Conservation (phyloP, 768 basidiomycete species). For the Mycena maculata region DNA sequence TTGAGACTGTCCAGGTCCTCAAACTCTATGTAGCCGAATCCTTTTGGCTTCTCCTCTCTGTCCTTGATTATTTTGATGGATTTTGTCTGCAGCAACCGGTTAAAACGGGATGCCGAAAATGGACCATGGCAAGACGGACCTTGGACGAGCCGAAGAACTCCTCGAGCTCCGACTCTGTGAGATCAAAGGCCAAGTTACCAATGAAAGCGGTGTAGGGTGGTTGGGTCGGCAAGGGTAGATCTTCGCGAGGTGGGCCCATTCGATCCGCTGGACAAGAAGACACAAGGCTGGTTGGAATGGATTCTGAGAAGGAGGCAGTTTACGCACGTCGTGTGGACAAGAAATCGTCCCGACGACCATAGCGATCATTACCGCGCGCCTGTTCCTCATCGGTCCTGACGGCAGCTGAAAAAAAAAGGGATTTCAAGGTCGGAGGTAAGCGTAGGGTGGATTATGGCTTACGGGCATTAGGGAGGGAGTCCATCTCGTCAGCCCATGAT, state of each 20-base stretch:
- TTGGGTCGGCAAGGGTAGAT: conserved; percentile 93
- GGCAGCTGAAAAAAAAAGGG: conserved; percentile 63
- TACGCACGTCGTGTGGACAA: conserved; percentile 68
- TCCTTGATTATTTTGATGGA: conserved; percentile 94
- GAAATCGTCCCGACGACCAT: conserved; percentile 73
- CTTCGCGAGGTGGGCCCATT: conserved; percentile 77
- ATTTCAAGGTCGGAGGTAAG: conserved; percentile 21
- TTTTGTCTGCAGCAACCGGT: conserved; percentile 63
- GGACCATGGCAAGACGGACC: conserved; percentile 50
- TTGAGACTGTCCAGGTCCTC: conserved; percentile 87
- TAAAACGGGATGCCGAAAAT: background rate
- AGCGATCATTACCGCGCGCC: conserved; percentile 63
- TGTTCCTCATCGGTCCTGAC: conserved; percentile 76
- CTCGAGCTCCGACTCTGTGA: conserved; percentile 84
- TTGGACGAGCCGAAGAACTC: conserved; percentile 79
- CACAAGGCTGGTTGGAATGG: conserved; percentile 20
- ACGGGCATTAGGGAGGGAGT: conserved; percentile 93
- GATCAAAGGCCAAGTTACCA: conserved; percentile 95
- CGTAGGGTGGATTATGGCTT: conserved; percentile 49
- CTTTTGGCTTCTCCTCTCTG: conserved; percentile 94
- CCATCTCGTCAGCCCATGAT: conserved; percentile 99
- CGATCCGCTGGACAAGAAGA: conserved; percentile 62
- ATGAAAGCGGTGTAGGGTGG: conserved; percentile 98
- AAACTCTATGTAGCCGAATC: conserved; percentile 98
- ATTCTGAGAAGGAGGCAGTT: conserved; percentile 21